A percentile compares a stretch with the other conserved stretches of the same genome.
These are phyloP conservation scores for Toxicodendron radicans DNA, from an alignment of 345 rosid genomes.

Conservation along the genomic window DNA sequence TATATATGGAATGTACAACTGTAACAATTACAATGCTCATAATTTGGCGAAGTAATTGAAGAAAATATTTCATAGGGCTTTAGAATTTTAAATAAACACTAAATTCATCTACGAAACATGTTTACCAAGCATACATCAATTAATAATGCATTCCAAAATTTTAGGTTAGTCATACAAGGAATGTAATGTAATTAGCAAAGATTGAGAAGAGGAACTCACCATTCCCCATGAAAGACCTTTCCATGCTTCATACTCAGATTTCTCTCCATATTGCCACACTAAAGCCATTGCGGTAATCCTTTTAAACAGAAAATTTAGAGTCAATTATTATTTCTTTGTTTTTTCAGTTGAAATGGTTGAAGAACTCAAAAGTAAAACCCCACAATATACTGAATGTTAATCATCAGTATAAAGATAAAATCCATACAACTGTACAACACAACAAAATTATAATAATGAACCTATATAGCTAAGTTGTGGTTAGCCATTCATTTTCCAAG, in stretches of 20 bases:
- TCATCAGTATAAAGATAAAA: background rate
- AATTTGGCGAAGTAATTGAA: background rate
- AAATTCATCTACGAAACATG: background rate
- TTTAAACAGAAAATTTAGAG: conserved; percentile 14
- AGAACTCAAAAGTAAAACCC: background rate
- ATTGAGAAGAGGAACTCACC: conserved; percentile 44
- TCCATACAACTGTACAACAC: background rate
- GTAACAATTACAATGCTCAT: too few species aligned
- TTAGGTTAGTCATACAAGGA: background rate
- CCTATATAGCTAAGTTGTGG: background rate
- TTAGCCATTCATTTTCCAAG: background rate
- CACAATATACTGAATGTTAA: background rate
- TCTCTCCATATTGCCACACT: conserved; percentile 97
- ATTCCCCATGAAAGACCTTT: conserved; percentile 98
- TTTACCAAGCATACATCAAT: background rate
- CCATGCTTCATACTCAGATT: conserved; percentile 82
- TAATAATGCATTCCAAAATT: background rate
- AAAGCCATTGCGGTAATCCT: conserved; percentile 92
- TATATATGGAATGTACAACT: too few species aligned
- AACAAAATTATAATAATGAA: background rate
- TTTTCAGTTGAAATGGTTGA: background rate
- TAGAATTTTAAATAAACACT: background rate
- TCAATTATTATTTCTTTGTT: background rate
- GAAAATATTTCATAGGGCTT: background rate
- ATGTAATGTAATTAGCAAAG: background rate